Evolutionary conservation across 768 basidiomycete genomes (phyloP).

Genomic region (Vishniacozyma victoriae): DNA sequence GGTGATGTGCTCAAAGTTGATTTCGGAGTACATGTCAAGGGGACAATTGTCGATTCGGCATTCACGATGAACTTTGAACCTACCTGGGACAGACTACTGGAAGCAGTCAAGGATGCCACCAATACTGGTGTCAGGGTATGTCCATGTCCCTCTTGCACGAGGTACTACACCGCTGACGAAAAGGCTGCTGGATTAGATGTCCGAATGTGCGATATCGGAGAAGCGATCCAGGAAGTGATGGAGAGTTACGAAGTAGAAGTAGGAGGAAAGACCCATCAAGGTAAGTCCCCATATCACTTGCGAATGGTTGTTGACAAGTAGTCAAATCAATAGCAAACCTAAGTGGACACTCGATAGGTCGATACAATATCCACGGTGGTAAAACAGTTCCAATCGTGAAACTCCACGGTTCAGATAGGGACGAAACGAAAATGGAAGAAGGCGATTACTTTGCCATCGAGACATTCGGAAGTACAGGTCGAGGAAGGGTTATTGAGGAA

Average conservation of each 20-base stretch:
- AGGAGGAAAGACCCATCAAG: conserved; percentile 72
- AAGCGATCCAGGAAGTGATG: conserved; percentile 95
- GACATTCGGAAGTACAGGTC: conserved; percentile 96
- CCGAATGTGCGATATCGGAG: conserved; percentile 84
- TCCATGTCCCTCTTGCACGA: conserved; percentile 1
- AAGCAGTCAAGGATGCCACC: conserved; percentile 90
- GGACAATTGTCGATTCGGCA: conserved; percentile 90
- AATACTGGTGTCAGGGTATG: conserved; percentile 79
- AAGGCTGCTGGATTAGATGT: conserved; percentile 97
- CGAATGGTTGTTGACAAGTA: conserved; percentile 36
- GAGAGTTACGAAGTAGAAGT: conserved; percentile 96
- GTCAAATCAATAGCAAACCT: conserved; percentile 92
- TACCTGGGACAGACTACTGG: conserved; percentile 79
- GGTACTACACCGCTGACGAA: background rate
- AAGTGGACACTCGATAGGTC: conserved; percentile 87
- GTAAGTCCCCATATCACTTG: conserved; percentile 48
- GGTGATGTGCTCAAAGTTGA: conserved; percentile 95
- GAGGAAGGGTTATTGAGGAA: conserved; percentile 76
- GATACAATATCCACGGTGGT: conserved; percentile 83
- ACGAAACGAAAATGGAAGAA: conserved; percentile 96
- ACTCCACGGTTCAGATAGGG: conserved; percentile 55
- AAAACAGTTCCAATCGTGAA: conserved; percentile 88
- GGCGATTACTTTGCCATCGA: conserved; percentile 99
- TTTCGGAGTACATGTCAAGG: conserved; percentile 93
- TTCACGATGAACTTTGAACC: conserved; percentile 76